Evolutionary conservation across 768 basidiomycete genomes (phyloP), one percentile per base, ranked within the genome.

Genomic region (Infundibulicybe gibba): DNA sequence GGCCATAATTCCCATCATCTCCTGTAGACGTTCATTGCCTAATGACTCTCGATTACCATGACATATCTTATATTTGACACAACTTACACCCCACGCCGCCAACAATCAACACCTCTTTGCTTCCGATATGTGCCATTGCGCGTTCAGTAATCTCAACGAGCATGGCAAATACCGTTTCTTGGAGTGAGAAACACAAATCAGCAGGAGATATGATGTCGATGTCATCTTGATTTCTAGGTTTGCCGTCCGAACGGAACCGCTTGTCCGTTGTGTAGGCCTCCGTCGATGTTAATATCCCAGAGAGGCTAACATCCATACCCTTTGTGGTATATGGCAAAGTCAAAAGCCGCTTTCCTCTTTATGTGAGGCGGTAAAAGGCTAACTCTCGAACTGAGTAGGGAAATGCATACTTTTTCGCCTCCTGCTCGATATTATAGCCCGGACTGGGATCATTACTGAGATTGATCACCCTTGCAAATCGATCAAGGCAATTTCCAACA

Each of bases 1-100:
- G 3, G 92, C 93, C 97, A 99, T 99, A 49, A 93, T 83, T 14
- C 85, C 87, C 97, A 99, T 99, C 97, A 99, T 99, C 57, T 97
- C 81, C 68, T 99, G 97, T 33, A 99, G 69, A 49, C 95, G 74
- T 57, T 88, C 78, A 60, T 99, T 99, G 56, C 90, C 94, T 97
- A 30, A 13, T 31, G 50, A 25, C 32, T 43, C 17, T 17, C 44
- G 32, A 19, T 32, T 13, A 20, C 43, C 40, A 47, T 16, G 14
- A 35, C 12, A 20, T 17, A 33, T 12, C 14, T 12, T 20, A 41
- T 21, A 32, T 21, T 38, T 3, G 43, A 43, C 30, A 13, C 43
- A 17, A 79, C 91, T 72, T 64, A 95, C 95, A 94, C n/a, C 97
- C 97, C n/a, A 99, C 97, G 31, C 97, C 97, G 3, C 97, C 97